Conservation (phyloP, 1,284 basidiomycete species). For the Mycocalia duriaeana region DNA sequence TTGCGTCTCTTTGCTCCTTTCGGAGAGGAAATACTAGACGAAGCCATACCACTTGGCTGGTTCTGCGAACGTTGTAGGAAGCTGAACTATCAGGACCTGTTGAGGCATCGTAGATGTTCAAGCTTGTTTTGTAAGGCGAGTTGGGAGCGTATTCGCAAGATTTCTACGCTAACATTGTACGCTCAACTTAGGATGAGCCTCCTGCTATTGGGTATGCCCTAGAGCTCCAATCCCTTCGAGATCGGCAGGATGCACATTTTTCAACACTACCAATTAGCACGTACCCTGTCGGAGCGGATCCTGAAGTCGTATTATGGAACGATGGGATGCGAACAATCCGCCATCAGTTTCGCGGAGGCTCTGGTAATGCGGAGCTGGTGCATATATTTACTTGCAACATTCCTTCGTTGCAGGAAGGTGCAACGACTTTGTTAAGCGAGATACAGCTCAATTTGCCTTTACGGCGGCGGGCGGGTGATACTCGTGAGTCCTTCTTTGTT, state of each 20-base stretch:
- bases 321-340: conserved; percentile 33
- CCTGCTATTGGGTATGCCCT: conserved; percentile 17
- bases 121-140: conserved; percentile 30
- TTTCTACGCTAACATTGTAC: background rate
- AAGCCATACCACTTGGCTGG: conserved; percentile 33
- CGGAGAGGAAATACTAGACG: conserved; percentile 19
- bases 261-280: conserved; percentile 27
- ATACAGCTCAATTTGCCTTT: conserved; percentile 35
- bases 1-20: conserved; percentile 20
- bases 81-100: conserved; percentile 34
- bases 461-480: conserved; percentile 19
- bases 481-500: conserved; percentile 16
- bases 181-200: conserved; percentile 11
- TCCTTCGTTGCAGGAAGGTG: conserved; percentile 26
- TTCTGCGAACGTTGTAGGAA: conserved; percentile 35
- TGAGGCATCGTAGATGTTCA: conserved; percentile 34
- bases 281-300: conserved; percentile 16
- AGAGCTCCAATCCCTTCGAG: conserved; percentile 24
- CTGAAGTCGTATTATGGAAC: conserved; percentile 20
- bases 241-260: conserved; percentile 27
- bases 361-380: conserved; percentile 17
- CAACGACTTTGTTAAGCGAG: conserved; percentile 26
- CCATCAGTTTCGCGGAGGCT: conserved; percentile 18
- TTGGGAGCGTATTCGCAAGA: background rate
- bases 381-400: conserved; percentile 42